These are phyloP conservation scores for Saturnispora dispora DNA, from an alignment of 805 yeast genomes.

Conservation along the genomic window DNA sequence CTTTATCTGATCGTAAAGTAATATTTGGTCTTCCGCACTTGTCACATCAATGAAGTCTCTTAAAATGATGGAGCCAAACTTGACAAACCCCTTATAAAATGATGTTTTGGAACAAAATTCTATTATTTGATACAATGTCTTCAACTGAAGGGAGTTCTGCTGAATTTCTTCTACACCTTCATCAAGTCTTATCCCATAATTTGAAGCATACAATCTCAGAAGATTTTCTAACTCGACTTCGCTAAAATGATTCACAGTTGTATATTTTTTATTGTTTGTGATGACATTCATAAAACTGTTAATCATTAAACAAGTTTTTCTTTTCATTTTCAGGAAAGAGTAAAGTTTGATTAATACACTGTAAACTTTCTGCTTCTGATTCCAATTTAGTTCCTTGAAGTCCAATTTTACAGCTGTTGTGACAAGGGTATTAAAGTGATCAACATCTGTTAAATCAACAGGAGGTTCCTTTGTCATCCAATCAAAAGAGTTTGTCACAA, in stretches of 20 bases:
- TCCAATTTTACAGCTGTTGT: slow-evolving; percentile 38
- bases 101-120: slow-evolving; percentile 43
- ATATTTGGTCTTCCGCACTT: slow-evolving; percentile 48
- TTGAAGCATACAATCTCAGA: slow-evolving; percentile 39
- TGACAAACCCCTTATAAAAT: slow-evolving; percentile 35
- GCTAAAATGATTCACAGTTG: slow-evolving; percentile 8
- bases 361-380: slow-evolving; percentile 54
- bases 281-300: slow-evolving; percentile 52
- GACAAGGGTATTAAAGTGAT: slow-evolving; percentile 42
- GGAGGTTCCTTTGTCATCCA: not conserved
- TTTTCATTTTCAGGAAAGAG: slow-evolving; percentile 44
- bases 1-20: slow-evolving; percentile 29
- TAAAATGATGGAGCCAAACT: slow-evolving; percentile 45
- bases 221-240: slow-evolving; percentile 14
- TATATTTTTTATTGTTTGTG: slow-evolving; percentile 10
- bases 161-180: not conserved
- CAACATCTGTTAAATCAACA: slow-evolving; percentile 16
- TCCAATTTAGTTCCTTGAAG: slow-evolving; percentile 35
- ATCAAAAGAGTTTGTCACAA: slow-evolving; percentile 33
- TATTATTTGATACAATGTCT: slow-evolving; percentile 37
- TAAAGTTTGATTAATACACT: slow-evolving; percentile 59
- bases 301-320: slow-evolving; percentile 65
- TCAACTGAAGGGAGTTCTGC: slow-evolving; percentile 26
- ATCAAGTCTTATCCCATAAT: slow-evolving; percentile 39
- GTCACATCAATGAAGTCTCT: slow-evolving; percentile 48